A percentile compares a stretch with the other conserved stretches of the same genome.
Conservation (phyloP, 1,284 basidiomycete species). For the Erythrobasidium hasegawianum region DNA sequence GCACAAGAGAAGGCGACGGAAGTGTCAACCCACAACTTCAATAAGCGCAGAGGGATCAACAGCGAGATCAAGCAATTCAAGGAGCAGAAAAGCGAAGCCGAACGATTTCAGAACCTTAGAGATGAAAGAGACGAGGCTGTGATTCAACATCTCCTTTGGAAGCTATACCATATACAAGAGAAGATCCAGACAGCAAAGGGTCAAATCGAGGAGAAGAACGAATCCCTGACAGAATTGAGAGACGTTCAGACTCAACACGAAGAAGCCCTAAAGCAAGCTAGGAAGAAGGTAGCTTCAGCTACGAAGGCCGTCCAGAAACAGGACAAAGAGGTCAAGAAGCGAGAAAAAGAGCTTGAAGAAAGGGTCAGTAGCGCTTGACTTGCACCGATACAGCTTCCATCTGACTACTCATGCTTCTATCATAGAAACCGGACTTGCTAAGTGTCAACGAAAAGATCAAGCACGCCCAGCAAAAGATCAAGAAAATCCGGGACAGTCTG, state of each 20-base stretch:
- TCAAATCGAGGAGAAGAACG: conserved; percentile 68
- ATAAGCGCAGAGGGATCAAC: conserved; percentile 84
- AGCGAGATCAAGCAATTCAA: conserved; percentile 96
- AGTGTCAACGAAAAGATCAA: conserved; percentile 72
- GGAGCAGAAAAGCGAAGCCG: conserved; percentile 91
- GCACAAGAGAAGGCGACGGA: conserved; percentile 87
- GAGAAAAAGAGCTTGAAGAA: conserved; percentile 75
- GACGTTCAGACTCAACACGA: conserved; percentile 66
- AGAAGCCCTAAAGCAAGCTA: conserved; percentile 65
- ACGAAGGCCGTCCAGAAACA: conserved; percentile 67
- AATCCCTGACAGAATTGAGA: conserved; percentile 63
- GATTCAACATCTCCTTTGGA: conserved; percentile 78
- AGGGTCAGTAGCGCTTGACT: too few species aligned
- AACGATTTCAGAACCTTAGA: conserved; percentile 75
- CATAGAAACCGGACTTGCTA: conserved; percentile 74
- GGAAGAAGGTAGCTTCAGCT: conserved; percentile 73
- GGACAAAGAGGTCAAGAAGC: conserved; percentile 72
- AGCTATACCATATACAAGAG: conserved; percentile 82
- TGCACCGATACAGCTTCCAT: too few species aligned
- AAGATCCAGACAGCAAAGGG: conserved; percentile 67
- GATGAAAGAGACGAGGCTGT: conserved; percentile 72
- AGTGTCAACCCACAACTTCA: conserved; percentile 87
- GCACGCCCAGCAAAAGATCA: conserved; percentile 73
- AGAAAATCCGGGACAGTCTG: conserved; percentile 62
- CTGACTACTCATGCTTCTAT: conserved; percentile 4